These are phyloP conservation scores for Monosporozyma unispora DNA, from an alignment of 805 yeast genomes.

Conservation along the genomic window DNA sequence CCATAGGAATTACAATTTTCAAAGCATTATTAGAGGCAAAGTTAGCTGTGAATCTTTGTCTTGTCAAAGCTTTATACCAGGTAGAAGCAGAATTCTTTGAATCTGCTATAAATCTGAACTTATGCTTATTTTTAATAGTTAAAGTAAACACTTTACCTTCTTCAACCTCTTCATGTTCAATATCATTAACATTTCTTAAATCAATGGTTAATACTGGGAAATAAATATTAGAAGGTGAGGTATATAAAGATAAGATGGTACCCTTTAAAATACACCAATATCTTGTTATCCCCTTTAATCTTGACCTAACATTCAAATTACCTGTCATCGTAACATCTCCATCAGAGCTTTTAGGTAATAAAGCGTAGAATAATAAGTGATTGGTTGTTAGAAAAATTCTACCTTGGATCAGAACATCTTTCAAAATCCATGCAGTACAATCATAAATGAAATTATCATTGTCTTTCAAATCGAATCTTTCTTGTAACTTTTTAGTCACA, in stretches of 20 bases:
- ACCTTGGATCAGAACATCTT: slow-evolving; percentile 81
- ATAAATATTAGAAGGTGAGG: slow-evolving; percentile 68
- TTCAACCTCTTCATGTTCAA: slow-evolving; percentile 36
- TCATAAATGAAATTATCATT: slow-evolving; percentile 52
- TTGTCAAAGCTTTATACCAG: slow-evolving; percentile 71
- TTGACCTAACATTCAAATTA: slow-evolving; percentile 36
- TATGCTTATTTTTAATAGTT: slow-evolving; percentile 41
- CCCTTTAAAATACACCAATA: slow-evolving; percentile 77
- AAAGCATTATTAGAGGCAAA: slow-evolving; percentile 60
- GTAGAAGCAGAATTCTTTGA: slow-evolving; percentile 61
- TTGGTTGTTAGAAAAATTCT: slow-evolving; percentile 63
- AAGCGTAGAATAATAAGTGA: slow-evolving; percentile 66
- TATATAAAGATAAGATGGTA: slow-evolving; percentile 58
- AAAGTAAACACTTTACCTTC: slow-evolving; percentile 43
- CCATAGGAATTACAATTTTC: slow-evolving; percentile 65
- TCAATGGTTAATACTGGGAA: slow-evolving; percentile 75
- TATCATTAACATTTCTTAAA: slow-evolving; percentile 51
- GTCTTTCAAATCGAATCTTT: slow-evolving; percentile 37
- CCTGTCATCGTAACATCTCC: slow-evolving; percentile 40
- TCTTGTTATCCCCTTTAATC: slow-evolving; percentile 29
- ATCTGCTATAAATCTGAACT: slow-evolving; percentile 65
- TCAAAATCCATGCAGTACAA: slow-evolving; percentile 69
- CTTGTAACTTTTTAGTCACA: not conserved
- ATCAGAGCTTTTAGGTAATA: slow-evolving; percentile 50
- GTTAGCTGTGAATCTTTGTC: slow-evolving; percentile 65